Conservation (phyloP, 2,329 filamentous ascomycete species). For the Alternaria dauci region DNA sequence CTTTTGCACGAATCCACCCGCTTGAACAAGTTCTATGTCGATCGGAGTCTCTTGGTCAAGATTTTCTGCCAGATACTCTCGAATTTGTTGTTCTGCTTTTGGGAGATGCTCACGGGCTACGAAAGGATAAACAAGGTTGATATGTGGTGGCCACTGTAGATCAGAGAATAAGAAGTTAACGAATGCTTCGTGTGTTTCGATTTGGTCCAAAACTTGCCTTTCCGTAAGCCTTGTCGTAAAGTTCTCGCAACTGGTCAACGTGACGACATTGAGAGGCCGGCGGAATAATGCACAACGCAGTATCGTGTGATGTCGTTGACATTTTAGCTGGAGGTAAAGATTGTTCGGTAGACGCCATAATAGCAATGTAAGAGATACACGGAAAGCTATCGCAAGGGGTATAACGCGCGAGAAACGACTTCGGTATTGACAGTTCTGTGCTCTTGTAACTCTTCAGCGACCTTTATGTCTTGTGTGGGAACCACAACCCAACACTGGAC, state of each 20-base stretch:
- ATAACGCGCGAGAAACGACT: constrained; percentile 12
- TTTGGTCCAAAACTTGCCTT: constrained; percentile 34
- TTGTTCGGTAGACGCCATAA: constrained; percentile 30
- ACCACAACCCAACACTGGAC: not conserved
- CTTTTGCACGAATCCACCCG: constrained; percentile 61
- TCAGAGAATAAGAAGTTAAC: not conserved
- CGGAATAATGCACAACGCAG: constrained; percentile 68
- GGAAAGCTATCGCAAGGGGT: constrained; percentile 12
- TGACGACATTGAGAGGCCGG: constrained; percentile 58
- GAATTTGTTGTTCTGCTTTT: constrained; percentile 54
- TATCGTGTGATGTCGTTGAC: constrained; percentile 59
- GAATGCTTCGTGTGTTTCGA: not conserved
- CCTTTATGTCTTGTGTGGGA: constrained; percentile 10
- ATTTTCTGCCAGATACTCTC: constrained; percentile 43
- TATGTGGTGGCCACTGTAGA: constrained; percentile 67
- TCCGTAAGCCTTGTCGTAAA: constrained; percentile 68
- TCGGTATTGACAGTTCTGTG: not conserved
- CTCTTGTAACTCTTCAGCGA: constrained; percentile 13
- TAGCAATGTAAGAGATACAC: not conserved
- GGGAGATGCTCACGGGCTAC: constrained; percentile 60
- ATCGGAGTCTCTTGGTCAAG: not conserved
- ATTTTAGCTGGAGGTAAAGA: constrained; percentile 16
- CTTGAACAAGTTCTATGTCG: constrained; percentile 47
- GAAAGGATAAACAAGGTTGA: constrained; percentile 74
- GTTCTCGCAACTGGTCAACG: constrained; percentile 64